These are phyloP conservation scores for Pichia eremophila DNA, from an alignment of 805 yeast genomes.

Conservation along the genomic window DNA sequence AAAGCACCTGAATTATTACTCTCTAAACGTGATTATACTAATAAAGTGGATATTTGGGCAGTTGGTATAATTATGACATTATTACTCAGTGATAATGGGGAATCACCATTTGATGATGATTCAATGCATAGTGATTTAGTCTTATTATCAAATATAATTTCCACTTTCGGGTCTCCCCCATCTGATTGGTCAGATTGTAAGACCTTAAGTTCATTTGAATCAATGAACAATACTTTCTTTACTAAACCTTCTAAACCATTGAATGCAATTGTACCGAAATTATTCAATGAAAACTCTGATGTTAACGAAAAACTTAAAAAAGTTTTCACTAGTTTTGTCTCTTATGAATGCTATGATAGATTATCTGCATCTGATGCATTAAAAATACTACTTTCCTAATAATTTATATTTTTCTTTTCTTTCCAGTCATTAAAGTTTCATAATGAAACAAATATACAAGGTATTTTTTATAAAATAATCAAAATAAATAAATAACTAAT, in stretches of 20 bases:
- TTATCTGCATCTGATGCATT: slow-evolving; percentile 23
- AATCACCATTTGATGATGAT: slow-evolving; percentile 30
- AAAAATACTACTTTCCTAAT: neutral
- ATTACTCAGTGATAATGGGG: slow-evolving; percentile 33
- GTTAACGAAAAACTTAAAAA: slow-evolving; percentile 9
- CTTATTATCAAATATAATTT: slow-evolving; percentile 45
- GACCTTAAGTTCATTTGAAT: slow-evolving; percentile 27
- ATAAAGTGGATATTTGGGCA: slow-evolving; percentile 64
- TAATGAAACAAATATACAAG: too few relatives aligned
- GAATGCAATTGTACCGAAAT: slow-evolving; percentile 28
- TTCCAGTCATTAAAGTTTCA: neutral
- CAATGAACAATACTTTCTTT: slow-evolving; percentile 23
- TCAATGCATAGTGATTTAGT: slow-evolving; percentile 46
- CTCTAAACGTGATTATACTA: slow-evolving; percentile 45
- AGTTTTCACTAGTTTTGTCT: slow-evolving; percentile 35
- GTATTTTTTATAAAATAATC: neutral
- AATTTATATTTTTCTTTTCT: neutral
- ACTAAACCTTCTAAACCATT: slow-evolving; percentile 15
- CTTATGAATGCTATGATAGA: slow-evolving; percentile 29
- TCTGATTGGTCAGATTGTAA: slow-evolving; percentile 35
- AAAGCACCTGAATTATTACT: slow-evolving; percentile 69
- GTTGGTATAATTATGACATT: slow-evolving; percentile 53
- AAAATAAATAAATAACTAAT: neutral
- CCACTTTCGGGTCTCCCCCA: slow-evolving; percentile 57
- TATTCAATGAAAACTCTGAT: slow-evolving; percentile 7